These are phyloP conservation scores for Verticillium zaregamsianum DNA, from an alignment of 2,329 filamentous ascomycete genomes.

Conservation along the genomic window DNA sequence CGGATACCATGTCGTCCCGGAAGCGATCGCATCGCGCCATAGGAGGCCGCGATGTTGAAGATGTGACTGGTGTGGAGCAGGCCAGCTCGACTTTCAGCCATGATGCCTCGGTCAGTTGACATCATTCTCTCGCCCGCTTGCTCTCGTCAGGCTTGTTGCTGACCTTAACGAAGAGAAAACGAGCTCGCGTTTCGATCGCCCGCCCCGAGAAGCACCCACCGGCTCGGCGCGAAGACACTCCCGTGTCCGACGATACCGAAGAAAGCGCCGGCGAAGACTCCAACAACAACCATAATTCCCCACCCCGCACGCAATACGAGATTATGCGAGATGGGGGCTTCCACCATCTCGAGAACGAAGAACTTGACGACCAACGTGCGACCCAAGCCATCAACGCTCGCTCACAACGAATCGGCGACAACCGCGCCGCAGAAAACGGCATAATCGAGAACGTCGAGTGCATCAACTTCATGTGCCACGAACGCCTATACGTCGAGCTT, in stretches of 20 bases:
- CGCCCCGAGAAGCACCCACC: conserved; percentile 9
- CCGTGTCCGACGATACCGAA: conserved; percentile 23
- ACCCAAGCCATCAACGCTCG: conserved; percentile 59
- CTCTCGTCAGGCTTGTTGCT: neutral
- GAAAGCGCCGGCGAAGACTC: conserved; percentile 22
- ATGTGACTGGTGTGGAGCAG: conserved; percentile 28
- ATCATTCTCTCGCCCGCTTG: neutral
- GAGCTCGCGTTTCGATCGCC: conserved; percentile 25
- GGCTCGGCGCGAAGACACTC: conserved; percentile 10
- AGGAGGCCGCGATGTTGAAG: conserved; percentile 29
- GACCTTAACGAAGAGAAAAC: conserved; percentile 23
- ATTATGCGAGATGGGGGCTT: conserved; percentile 56
- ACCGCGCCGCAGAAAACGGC: conserved; percentile 73
- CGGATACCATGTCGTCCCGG: conserved; percentile 20
- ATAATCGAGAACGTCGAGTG: conserved; percentile 86
- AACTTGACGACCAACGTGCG: conserved; percentile 57
- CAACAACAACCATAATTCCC: conserved; percentile 23
- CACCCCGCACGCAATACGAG: conserved; percentile 58
- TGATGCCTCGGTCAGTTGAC: conserved; percentile 31
- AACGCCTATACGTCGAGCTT: conserved; percentile 74
- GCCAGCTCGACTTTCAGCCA: conserved; percentile 36
- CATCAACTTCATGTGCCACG: conserved; percentile 95
- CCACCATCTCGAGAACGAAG: conserved; percentile 50
- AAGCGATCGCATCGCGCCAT: conserved; percentile 39
- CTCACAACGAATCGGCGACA: conserved; percentile 52